phyloP scores from a whole-genome alignment of 2,329 filamentous ascomycete genomes.

The Epichloe gansuensis region DNA sequence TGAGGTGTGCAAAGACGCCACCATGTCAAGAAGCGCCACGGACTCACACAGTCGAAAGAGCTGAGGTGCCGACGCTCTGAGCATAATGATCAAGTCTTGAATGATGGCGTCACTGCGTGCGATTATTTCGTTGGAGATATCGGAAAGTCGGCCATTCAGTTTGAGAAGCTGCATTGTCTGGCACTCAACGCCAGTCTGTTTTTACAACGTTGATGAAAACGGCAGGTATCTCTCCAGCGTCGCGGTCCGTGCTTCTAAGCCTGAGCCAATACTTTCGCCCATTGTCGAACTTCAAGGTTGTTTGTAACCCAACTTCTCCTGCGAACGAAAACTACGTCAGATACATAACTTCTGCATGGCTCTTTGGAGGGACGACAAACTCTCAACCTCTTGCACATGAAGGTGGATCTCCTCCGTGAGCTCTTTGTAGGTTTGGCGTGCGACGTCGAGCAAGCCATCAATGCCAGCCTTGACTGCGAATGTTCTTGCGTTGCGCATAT shows the following conservation, averaged over 20 bases:
- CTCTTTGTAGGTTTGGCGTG: slow-evolving; percentile 82
- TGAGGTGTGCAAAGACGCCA: slow-evolving; percentile 61
- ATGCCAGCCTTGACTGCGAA: slow-evolving; percentile 83
- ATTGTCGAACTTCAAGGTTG: slow-evolving; percentile 65
- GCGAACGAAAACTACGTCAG: not conserved
- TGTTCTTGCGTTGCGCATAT: slow-evolving; percentile 77
- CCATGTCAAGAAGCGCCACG: slow-evolving; percentile 78
- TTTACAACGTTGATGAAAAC: slow-evolving; percentile 68
- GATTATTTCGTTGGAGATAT: slow-evolving; percentile 75
- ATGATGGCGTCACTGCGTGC: slow-evolving; percentile 70
- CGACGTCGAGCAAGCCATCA: slow-evolving; percentile 77
- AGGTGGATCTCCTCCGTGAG: slow-evolving; percentile 65
- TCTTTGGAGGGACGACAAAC: slow-evolving; percentile 27
- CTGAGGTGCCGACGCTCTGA: slow-evolving; percentile 57
- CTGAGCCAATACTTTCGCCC: slow-evolving; percentile 70
- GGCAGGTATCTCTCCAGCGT: slow-evolving; percentile 43
- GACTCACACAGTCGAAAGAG: slow-evolving; percentile 81
- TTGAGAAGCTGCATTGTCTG: slow-evolving; percentile 79
- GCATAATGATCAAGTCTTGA: slow-evolving; percentile 55
- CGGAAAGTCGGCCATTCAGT: slow-evolving; percentile 62
- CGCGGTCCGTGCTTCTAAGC: slow-evolving; percentile 51
- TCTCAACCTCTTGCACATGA: slow-evolving; percentile 54
- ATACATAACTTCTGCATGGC: not conserved
- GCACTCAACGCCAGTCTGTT: slow-evolving; percentile 70
- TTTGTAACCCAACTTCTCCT: slow-evolving; percentile 45